Conservation (phyloP, 495 filamentous ascomycete genomes). For the Amorphotheca resinae region DNA sequence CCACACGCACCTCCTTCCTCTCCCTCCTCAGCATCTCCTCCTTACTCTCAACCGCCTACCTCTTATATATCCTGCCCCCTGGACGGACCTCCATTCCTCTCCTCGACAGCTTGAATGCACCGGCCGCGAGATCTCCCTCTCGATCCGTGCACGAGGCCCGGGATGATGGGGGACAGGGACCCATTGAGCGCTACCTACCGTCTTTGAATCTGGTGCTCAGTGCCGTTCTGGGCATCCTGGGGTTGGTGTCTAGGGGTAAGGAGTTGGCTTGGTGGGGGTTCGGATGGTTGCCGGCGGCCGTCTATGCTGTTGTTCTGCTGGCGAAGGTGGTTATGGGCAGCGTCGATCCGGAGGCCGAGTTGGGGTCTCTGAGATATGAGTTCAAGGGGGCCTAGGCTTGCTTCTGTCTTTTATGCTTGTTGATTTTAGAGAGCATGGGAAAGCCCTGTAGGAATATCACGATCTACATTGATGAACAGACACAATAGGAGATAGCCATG, state of each 20-base stretch:
- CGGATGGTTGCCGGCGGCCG: constrained; percentile 26
- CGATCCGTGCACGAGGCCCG: neutral
- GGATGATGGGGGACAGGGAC: constrained; percentile 14
- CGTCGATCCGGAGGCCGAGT: constrained; percentile 41
- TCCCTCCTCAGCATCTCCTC: constrained; percentile 46
- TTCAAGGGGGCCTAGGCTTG: constrained; percentile 44
- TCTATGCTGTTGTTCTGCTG: constrained; percentile 34
- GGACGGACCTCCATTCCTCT: constrained; percentile 24
- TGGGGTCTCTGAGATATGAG: constrained; percentile 40
- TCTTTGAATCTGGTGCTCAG: constrained; percentile 34
- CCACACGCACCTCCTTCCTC: constrained; percentile 26
- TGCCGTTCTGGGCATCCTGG: constrained; percentile 27
- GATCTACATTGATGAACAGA: neutral
- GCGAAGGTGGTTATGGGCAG: constrained; percentile 40
- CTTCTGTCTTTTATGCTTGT: too few relatives aligned
- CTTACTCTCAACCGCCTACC: constrained; percentile 43
- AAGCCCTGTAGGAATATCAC: neutral
- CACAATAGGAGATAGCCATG: neutral
- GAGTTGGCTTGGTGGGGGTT: constrained; percentile 14
- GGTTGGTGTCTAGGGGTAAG: constrained; percentile 30
- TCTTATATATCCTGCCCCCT: constrained; percentile 29
- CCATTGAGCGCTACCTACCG: constrained; percentile 33
- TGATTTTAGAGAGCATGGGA: neutral
- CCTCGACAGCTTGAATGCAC: constrained; percentile 23
- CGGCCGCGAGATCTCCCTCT: neutral